Evolutionary conservation across 2,329 filamentous ascomycete species (phyloP).

Genomic region (Pseudogymnoascus destructans): DNA sequence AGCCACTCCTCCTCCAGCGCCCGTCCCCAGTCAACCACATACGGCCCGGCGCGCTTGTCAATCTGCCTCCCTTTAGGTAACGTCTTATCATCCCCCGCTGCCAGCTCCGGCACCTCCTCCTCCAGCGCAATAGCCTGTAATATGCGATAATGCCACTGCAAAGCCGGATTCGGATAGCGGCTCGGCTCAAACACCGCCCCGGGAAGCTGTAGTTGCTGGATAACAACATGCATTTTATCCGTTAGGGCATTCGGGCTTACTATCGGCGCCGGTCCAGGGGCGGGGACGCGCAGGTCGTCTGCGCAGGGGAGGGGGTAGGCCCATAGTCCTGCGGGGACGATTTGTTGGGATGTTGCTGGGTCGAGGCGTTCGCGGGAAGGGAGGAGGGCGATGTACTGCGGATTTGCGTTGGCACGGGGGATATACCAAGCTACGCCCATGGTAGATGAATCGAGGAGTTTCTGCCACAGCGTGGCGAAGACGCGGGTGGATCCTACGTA

Average conservation of each 20-base stretch:
- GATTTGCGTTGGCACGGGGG: constrained; percentile 64
- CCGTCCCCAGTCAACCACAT: constrained; percentile 64
- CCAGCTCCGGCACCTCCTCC: constrained; percentile 67
- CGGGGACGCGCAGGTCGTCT: constrained; percentile 71
- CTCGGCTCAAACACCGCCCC: constrained; percentile 71
- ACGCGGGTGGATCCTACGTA: constrained; percentile 85
- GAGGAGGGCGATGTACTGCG: constrained; percentile 67
- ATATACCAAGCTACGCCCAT: constrained; percentile 86
- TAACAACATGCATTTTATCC: constrained; percentile 67
- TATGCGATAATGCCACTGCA: constrained; percentile 97
- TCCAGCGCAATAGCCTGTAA: constrained; percentile 83
- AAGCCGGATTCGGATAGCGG: constrained; percentile 79
- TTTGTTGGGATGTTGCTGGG: constrained; percentile 51
- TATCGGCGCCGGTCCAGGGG: constrained; percentile 43
- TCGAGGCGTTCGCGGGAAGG: constrained; percentile 57
- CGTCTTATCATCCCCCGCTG: constrained; percentile 60
- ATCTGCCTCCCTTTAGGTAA: constrained; percentile 78
- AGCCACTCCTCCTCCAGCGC: constrained; percentile 41
- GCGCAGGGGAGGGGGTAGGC: constrained; percentile 76
- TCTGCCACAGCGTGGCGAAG: constrained; percentile 82
- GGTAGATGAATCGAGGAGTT: constrained; percentile 65
- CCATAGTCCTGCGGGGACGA: constrained; percentile 75
- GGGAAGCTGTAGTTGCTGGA: constrained; percentile 75
- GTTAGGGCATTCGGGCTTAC: constrained; percentile 57
- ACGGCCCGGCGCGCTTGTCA: constrained; percentile 70